Evolutionary conservation across 2,329 filamentous ascomycete species (phyloP), one percentile per base, ranked within the genome.

Genomic region (Sphaerulina vaccinii): DNA sequence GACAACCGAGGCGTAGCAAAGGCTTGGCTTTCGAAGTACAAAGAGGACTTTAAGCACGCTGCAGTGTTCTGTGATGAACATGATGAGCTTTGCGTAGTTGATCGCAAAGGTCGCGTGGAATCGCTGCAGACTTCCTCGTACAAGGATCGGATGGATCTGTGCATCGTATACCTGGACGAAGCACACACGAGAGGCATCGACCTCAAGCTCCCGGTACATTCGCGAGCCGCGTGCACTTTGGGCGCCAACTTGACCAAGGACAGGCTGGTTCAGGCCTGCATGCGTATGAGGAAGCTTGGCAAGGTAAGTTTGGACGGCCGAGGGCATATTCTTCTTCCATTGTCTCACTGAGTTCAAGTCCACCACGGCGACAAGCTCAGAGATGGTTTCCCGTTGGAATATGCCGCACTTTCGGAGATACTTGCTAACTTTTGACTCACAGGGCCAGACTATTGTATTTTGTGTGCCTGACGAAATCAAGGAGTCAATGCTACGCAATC

Each of bases 181-280:
- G 77, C 79, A 0, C 86, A 90, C 55, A 88, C 86, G 0, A 68
- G 86, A 8, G 86, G 87, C 0, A 88, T 79, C 0, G 86, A 91
- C 55, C 62, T 90, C 0, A 80, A 77, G 24, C 66, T 89, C 0
- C 86, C 85, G 0, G 49, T 52, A 0, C 3, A 76, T 8, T 85
- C 84, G 57, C 73, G 81, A 0, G 87, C 85, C 0, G 82, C 82
- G 0, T 82, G 90, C 0, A 90, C 85, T 0, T 64, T 92, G 0
- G 86, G 86, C 0, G 74, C 82, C 0, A 72, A 74, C 3, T 57
- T 89, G 1, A 85, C 82, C 0, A 91, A 90, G 54, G 87, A 91
- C 52, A 72, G 78, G 11, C 64, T 89, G 0, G 80, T 84, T 0
- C 86, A 90, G 77, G 84, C 84, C 0, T 87, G 84, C 53, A 88